phyloP scores from a whole-genome alignment of 2,329 filamentous ascomycete species.

The Hypoxylon sp. region DNA sequence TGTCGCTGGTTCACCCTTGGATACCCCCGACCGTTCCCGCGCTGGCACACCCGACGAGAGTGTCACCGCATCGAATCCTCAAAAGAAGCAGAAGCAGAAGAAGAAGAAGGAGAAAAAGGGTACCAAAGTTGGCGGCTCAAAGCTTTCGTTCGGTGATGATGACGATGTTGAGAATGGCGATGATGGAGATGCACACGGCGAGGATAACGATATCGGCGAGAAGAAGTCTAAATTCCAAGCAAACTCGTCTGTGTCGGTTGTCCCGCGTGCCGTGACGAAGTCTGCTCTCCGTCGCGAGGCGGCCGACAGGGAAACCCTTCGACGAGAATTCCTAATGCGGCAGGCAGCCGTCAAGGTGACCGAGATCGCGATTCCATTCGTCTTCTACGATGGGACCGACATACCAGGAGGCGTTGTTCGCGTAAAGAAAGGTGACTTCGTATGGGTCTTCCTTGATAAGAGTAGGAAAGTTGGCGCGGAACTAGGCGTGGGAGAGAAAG shows the following conservation, averaged over 20 bases:
- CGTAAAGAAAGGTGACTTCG: slow-evolving; percentile 90
- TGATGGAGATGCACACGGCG: slow-evolving; percentile 49
- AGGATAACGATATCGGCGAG: slow-evolving; percentile 24
- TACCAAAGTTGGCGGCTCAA: slow-evolving; percentile 53
- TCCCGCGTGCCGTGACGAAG: slow-evolving; percentile 76
- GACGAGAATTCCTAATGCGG: slow-evolving; percentile 81
- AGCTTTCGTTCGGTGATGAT: slow-evolving; percentile 76
- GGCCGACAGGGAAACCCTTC: slow-evolving; percentile 74
- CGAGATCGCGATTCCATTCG: slow-evolving; percentile 90
- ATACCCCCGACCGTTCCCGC: slow-evolving; percentile 59
- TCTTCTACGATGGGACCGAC: slow-evolving; percentile 96
- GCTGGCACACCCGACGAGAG: slow-evolving; percentile 58
- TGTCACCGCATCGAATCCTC: slow-evolving; percentile 48
- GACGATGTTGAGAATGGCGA: slow-evolving; percentile 57
- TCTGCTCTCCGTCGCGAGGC: slow-evolving; percentile 79
- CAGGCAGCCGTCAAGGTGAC: slow-evolving; percentile 89
- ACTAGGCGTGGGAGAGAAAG: slow-evolving; percentile 74
- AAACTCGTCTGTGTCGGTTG: slow-evolving; percentile 67
- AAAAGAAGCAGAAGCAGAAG: slow-evolving; percentile 60
- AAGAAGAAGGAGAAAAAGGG: slow-evolving; percentile 50
- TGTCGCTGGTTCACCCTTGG: slow-evolving; percentile 46
- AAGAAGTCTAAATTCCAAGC: slow-evolving; percentile 63
- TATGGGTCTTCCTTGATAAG: slow-evolving; percentile 93
- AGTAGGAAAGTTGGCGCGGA: slow-evolving; percentile 91
- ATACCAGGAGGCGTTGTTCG: slow-evolving; percentile 83